phyloP scores from a whole-genome alignment of 192 early-diverging fungal species.

The Umbelopsis sp. region DNA sequence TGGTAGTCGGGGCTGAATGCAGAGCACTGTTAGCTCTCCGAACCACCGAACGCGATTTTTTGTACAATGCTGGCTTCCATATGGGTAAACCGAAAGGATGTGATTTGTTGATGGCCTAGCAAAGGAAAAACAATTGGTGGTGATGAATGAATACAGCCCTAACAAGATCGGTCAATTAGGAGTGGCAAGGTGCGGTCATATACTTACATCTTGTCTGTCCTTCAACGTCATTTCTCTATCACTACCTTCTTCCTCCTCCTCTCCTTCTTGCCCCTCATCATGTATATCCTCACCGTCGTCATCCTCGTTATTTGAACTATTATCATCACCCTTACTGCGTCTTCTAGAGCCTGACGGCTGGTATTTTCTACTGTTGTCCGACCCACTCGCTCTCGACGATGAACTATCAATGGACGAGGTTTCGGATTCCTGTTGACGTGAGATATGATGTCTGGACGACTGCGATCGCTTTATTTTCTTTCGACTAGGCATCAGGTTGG shows the following conservation, averaged over 20 bases:
- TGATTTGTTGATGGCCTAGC: slow-evolving; percentile 73
- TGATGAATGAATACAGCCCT: not conserved
- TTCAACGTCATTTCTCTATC: slow-evolving; percentile 60
- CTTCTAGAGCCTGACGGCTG: slow-evolving; percentile 25
- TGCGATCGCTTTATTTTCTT: slow-evolving; percentile 5
- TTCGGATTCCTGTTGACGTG: not conserved
- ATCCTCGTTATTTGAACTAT: slow-evolving; percentile 19
- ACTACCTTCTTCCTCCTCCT: slow-evolving; percentile 42
- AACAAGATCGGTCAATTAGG: not conserved
- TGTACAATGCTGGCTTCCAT: slow-evolving; percentile 98
- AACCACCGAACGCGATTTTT: slow-evolving; percentile 87
- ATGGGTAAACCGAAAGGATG: slow-evolving; percentile 95
- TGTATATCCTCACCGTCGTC: slow-evolving; percentile 30
- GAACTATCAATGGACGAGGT: not conserved
- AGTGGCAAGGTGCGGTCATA: not conserved
- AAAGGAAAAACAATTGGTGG: not conserved
- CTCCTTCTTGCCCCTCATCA: slow-evolving; percentile 19
- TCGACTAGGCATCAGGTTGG: slow-evolving; percentile 5
- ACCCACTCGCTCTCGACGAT: not conserved
- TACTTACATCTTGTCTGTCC: slow-evolving; percentile 57
- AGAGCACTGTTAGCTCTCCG: slow-evolving; percentile 79
- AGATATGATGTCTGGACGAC: not conserved
- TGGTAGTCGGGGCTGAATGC: slow-evolving; percentile 69
- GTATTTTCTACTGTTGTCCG: slow-evolving; percentile 7
- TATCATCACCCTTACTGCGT: slow-evolving; percentile 40